Percentiles rank a stretch among this genome's conserved stretches.
Conservation (phyloP, 345 rosid species). For the Psidium friedrichsthalianum region DNA sequence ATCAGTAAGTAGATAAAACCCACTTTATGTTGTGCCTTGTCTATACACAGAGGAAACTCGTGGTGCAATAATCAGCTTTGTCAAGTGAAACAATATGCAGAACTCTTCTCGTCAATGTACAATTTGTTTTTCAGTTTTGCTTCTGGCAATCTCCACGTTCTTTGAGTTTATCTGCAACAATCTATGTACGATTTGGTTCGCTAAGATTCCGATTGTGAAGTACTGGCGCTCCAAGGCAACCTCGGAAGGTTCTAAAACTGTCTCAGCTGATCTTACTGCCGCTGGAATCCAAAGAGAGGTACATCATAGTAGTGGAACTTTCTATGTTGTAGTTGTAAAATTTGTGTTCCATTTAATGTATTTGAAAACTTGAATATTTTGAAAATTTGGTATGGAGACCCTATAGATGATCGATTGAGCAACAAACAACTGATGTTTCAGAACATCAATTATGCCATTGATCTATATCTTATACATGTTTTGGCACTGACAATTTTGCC, state of each 20-base stretch:
- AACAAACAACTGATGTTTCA: not conserved
- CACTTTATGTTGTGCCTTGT: not conserved
- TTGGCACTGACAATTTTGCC: constrained; percentile 7
- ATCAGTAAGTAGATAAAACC: not conserved
- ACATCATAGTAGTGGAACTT: not conserved
- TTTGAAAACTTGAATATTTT: not conserved
- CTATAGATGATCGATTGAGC: not conserved
- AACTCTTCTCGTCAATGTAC: not conserved
- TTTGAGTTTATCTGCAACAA: not conserved
- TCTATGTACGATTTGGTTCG: not conserved
- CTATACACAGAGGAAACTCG: not conserved
- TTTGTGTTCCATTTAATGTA: not conserved
- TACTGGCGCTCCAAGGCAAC: not conserved
- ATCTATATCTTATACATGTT: constrained; percentile 2
- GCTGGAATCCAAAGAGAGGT: constrained; percentile 1
- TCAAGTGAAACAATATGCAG: not conserved
- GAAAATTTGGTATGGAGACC: not conserved
- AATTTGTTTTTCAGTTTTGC: not conserved
- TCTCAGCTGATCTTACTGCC: constrained; percentile 7
- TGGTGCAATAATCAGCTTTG: not conserved
- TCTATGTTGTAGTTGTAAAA: not conserved
- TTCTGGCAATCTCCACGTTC: not conserved
- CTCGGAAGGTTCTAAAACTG: constrained; percentile 5
- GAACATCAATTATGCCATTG: constrained; percentile 2
- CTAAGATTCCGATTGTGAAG: constrained; percentile 3